Conservation (phyloP, 257 asterid species). For the Fraxinus excelsior region DNA sequence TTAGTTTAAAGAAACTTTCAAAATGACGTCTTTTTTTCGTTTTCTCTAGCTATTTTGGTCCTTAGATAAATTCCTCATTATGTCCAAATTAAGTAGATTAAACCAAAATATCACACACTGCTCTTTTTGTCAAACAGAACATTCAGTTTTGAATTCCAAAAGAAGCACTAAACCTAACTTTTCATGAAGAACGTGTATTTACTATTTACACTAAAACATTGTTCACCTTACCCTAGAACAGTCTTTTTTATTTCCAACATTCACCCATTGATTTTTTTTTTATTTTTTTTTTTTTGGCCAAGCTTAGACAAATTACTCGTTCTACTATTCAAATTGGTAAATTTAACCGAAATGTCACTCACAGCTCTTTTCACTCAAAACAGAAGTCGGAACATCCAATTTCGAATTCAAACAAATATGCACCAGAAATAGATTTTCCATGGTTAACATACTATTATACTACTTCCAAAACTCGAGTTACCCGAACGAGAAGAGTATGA, state of each 20-base stretch:
- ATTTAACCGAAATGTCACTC: neutral
- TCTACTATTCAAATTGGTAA: neutral
- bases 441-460: neutral
- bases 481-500: constrained; percentile 92
- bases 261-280: neutral
- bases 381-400: neutral
- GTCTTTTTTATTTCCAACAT: neutral
- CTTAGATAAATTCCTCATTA: neutral
- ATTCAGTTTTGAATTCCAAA: neutral
- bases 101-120: neutral
- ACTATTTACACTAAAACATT: too few relatives aligned
- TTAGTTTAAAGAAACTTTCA: too few relatives aligned
- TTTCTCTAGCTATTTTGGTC: neutral
- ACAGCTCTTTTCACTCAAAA: neutral
- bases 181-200: neutral
- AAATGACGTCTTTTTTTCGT: too few relatives aligned
- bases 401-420: neutral
- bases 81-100: neutral
- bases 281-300: too few relatives aligned
- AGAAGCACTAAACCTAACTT: neutral
- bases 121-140: neutral
- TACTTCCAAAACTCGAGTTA: constrained; percentile 25
- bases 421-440: neutral
- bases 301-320: neutral
- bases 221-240: neutral